Conservation (phyloP, 78 protist species). For the Speleostelium caveatum region DNA sequence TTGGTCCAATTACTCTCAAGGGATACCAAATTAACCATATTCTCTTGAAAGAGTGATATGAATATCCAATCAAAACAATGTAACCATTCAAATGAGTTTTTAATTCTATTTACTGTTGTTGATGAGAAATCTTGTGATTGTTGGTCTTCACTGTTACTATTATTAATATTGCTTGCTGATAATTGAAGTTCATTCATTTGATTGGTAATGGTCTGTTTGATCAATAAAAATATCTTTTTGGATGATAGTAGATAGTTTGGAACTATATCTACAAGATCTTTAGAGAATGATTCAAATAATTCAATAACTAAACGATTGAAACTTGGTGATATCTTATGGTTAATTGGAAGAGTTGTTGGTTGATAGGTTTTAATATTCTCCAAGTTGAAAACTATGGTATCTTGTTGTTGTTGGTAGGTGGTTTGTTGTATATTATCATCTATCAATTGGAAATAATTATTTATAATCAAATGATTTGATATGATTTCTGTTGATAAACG, state of each 20-base stretch:
- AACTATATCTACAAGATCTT: constrained; percentile 3
- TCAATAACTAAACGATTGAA: background rate
- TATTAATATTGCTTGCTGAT: background rate
- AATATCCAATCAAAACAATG: constrained; percentile 37
- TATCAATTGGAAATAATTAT: background rate
- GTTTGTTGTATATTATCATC: background rate
- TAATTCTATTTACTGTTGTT: background rate
- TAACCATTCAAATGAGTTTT: constrained; percentile 45
- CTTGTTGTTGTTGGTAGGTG: background rate
- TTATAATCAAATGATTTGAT: background rate
- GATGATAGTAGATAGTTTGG: constrained; percentile 21
- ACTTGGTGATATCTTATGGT: background rate
- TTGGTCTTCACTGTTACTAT: background rate
- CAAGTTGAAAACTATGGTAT: constrained; percentile 1
- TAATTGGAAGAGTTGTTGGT: background rate
- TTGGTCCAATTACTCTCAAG: constrained; percentile 51
- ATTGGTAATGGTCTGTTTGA: constrained; percentile 18
- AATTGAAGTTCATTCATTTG: background rate
- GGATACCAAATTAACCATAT: background rate
- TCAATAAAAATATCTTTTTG: constrained; percentile 1
- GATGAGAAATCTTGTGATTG: background rate
- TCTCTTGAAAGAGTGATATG: constrained; percentile 36
- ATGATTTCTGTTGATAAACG: background rate
- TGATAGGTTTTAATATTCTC: background rate
- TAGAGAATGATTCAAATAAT: background rate